Base-by-base conservation (phyloP, 768 basidiomycete species). In the Mrakia blollopis region DNA sequence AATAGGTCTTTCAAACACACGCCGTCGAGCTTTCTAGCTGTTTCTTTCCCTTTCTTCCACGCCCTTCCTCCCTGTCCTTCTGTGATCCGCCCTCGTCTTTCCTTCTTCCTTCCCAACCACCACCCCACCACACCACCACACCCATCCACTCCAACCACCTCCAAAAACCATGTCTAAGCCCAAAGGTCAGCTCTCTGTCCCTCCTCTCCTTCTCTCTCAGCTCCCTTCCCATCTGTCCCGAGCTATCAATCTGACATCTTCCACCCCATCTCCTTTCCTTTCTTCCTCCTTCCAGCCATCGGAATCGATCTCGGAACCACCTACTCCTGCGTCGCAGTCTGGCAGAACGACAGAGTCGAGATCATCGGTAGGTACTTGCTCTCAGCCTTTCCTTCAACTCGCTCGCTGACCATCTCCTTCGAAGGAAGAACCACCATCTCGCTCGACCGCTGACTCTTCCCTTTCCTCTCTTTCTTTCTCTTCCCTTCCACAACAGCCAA, bases 281-380 rank as follows among this genome's bases (percentile, higher is more conserved):
- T 37, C 21, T 1, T 7, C 23, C 32, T 1, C 16, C 35, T 7
- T 68, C 21, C 2, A 37, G 73, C 73, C 23, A 67, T 76, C 68
- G 75, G 75, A n/a, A 76, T 76, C 69, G 75, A 84, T 78, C 79
- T 84, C 62, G 84, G 85, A 78, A 85, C 84, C 74, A 85, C 84
- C 80, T 85, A 85, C 84, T 85, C 84, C 30, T 85, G 84, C 41
- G 74, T 75, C 54, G 67, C 61, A 1, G 65, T 75, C 68, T 75
- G 74, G 65, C 65, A 75, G 47, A 85, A 85, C 81, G 84, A 85
- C 83, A 82, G 84, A 76, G 83, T 84, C 67, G 83, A 84, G 81
- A 80, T 83, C 79, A 83, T 83, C 78, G 85, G 85, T 82, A 85
- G 85, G 37, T 52, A 35, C 9, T 11, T 13, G 44, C 44, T 41